Evolutionary conservation across 192 early-diverging fungal genomes (phyloP).

Genomic region (Chytriomyces hyalinus): DNA sequence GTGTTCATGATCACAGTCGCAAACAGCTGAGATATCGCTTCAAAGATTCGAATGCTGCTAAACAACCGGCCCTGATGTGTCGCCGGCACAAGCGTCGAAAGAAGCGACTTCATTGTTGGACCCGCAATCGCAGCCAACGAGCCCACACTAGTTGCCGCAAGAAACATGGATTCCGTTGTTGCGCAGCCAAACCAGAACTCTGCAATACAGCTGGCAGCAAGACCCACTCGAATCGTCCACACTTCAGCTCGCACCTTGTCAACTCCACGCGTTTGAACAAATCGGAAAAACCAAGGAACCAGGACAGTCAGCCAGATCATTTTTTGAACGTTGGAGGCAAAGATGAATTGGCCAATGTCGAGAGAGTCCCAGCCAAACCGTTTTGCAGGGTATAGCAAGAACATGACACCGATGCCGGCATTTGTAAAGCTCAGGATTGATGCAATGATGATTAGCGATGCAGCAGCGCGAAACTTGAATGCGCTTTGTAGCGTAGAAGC

Average conservation of each 20-base stretch:
- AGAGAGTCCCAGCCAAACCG: constrained; percentile 21
- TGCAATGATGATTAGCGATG: background rate
- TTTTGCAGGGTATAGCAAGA: constrained; percentile 15
- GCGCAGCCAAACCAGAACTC: background rate
- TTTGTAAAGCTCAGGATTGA: background rate
- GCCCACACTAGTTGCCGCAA: background rate
- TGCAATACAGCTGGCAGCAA: background rate
- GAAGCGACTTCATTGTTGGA: constrained; percentile 4
- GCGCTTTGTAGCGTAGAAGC: background rate
- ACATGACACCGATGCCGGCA: constrained; percentile 4
- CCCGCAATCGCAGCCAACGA: background rate
- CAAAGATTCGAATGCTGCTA: constrained; percentile 7
- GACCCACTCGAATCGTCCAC: background rate
- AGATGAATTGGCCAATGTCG: constrained; percentile 20
- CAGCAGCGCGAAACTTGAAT: background rate
- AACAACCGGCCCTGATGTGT: constrained; percentile 21
- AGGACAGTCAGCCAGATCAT: background rate
- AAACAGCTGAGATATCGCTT: background rate
- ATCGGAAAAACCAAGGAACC: background rate
- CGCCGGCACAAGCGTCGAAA: constrained; percentile 7
- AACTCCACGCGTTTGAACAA: background rate
- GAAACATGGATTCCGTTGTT: background rate
- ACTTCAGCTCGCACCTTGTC: background rate
- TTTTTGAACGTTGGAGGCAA: background rate
- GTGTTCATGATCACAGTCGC: constrained; percentile 21